phyloP scores from a whole-genome alignment of 176 grass and related monocot genomes.

The Pontederia crassipes region DNA sequence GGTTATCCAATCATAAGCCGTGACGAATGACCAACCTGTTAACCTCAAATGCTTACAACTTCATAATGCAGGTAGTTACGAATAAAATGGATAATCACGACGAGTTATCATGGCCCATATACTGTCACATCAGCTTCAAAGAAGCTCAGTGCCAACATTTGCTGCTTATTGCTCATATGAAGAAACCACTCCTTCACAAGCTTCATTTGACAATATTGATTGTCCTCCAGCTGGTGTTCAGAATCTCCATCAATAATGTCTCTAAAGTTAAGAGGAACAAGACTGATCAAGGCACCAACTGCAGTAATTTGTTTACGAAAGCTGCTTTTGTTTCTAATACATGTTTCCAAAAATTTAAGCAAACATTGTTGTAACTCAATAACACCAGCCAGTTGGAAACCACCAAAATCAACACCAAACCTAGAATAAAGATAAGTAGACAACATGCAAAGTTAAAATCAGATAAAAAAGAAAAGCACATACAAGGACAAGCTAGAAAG shows the following conservation, averaged over 20 bases:
- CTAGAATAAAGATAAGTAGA: constrained; percentile 24
- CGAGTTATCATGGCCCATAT: too few species aligned
- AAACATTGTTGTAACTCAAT: constrained; percentile 45
- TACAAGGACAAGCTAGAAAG: too few species aligned
- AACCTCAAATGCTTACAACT: too few species aligned
- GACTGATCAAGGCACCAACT: constrained; percentile 43
- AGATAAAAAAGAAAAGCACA: too few species aligned
- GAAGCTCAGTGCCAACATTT: not conserved
- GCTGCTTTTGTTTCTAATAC: constrained; percentile 24
- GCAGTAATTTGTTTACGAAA: constrained; percentile 52
- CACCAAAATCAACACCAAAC: constrained; percentile 48
- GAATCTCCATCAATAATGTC: constrained; percentile 29
- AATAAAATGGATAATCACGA: too few species aligned
- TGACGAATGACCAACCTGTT: too few species aligned
- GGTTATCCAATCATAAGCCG: too few species aligned
- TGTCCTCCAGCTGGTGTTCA: constrained; percentile 21
- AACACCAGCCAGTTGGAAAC: constrained; percentile 40
- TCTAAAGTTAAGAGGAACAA: constrained; percentile 54
- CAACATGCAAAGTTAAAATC: constrained; percentile 9
- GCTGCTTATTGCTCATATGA: constrained; percentile 58
- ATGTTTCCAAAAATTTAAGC: constrained; percentile 28
- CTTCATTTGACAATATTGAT: constrained; percentile 15
- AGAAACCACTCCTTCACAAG: constrained; percentile 68
- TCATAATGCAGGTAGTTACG: too few species aligned
- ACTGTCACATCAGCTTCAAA: not conserved